Evolutionary conservation across 2,329 filamentous ascomycete species (phyloP).

Genomic region (Dendrostoma leiphaemia): DNA sequence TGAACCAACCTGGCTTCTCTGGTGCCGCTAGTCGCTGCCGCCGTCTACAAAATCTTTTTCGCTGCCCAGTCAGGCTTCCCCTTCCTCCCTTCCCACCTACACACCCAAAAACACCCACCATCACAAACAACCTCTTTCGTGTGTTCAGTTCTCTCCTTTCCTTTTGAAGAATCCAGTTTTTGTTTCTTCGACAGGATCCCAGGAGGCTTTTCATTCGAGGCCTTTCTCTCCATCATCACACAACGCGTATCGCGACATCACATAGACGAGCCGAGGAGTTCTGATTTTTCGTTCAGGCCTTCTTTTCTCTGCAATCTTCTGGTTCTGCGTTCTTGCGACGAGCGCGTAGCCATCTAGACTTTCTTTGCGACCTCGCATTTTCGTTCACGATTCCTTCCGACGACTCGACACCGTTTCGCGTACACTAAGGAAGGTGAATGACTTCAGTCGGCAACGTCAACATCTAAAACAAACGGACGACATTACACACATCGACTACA

Average conservation of each 20-base stretch:
- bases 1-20: slow-evolving; percentile 23
- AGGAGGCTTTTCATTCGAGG: slow-evolving; percentile 27
- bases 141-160: slow-evolving; percentile 36
- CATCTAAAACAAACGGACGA: slow-evolving; percentile 13
- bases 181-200: slow-evolving; percentile 39
- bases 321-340: slow-evolving; percentile 14
- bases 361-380: slow-evolving; percentile 7
- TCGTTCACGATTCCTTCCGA: slow-evolving; percentile 7
- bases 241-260: slow-evolving; percentile 14
- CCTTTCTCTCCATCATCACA: slow-evolving; percentile 8
- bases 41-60: slow-evolving; percentile 23
- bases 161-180: slow-evolving; percentile 42
- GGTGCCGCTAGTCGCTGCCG: slow-evolving; percentile 13
- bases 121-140: slow-evolving; percentile 25
- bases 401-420: slow-evolving; percentile 10
- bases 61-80: slow-evolving; percentile 17
- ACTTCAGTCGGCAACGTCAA: slow-evolving; percentile 10
- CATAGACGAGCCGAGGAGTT: slow-evolving; percentile 18
- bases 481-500: not conserved
- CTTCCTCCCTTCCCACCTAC: slow-evolving; percentile 26
- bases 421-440: slow-evolving; percentile 16
- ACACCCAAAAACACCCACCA: slow-evolving; percentile 26
- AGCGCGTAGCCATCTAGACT: slow-evolving; percentile 10
- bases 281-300: slow-evolving; percentile 6
- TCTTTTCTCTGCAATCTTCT: slow-evolving; percentile 13